Percentiles rank a stretch among this genome's conserved stretches.
Evolutionary conservation across 1,284 basidiomycete species (phyloP).

Genomic region (Phellinidium pouzarii): DNA sequence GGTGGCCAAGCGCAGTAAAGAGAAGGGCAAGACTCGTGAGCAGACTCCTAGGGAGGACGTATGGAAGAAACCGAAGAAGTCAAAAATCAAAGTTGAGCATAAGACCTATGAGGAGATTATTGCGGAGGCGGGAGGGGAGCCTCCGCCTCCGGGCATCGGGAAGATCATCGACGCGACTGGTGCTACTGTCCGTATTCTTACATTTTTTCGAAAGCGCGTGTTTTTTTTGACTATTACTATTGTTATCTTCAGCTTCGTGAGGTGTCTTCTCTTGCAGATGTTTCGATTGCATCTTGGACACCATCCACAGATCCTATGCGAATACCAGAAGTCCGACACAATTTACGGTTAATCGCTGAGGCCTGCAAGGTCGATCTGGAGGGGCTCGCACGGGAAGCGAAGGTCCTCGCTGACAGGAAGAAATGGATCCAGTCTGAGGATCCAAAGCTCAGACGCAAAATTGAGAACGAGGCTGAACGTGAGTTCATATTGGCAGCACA

Average conservation of each 20-base stretch:
- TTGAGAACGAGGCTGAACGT: slow-evolving; percentile 72
- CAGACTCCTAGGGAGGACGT: slow-evolving; percentile 60
- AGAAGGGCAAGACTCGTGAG: slow-evolving; percentile 37
- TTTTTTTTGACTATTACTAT: slow-evolving; percentile 7
- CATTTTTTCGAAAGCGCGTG: slow-evolving; percentile 2
- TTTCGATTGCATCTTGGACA: slow-evolving; percentile 76
- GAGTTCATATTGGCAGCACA: slow-evolving; percentile 27
- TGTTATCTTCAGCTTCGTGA: slow-evolving; percentile 56
- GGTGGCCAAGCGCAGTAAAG: slow-evolving; percentile 39
- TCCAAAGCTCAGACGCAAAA: slow-evolving; percentile 55
- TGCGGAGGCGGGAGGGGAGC: slow-evolving; percentile 69
- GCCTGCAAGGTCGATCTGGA: slow-evolving; percentile 78
- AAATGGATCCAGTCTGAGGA: slow-evolving; percentile 73
- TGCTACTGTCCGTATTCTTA: slow-evolving; percentile 58
- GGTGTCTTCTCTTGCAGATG: slow-evolving; percentile 74
- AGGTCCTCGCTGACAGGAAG: slow-evolving; percentile 72
- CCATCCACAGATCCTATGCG: slow-evolving; percentile 79
- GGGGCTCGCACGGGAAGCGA: slow-evolving; percentile 85
- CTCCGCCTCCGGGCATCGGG: slow-evolving; percentile 54
- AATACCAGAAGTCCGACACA: slow-evolving; percentile 94
- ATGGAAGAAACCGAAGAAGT: slow-evolving; percentile 79
- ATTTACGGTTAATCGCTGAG: slow-evolving; percentile 82
- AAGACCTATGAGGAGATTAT: slow-evolving; percentile 95
- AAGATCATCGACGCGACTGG: slow-evolving; percentile 93
- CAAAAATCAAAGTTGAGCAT: slow-evolving; percentile 81